Evolutionary conservation across 192 early-diverging fungal genomes (phyloP).

Genomic region (Backusella circina): DNA sequence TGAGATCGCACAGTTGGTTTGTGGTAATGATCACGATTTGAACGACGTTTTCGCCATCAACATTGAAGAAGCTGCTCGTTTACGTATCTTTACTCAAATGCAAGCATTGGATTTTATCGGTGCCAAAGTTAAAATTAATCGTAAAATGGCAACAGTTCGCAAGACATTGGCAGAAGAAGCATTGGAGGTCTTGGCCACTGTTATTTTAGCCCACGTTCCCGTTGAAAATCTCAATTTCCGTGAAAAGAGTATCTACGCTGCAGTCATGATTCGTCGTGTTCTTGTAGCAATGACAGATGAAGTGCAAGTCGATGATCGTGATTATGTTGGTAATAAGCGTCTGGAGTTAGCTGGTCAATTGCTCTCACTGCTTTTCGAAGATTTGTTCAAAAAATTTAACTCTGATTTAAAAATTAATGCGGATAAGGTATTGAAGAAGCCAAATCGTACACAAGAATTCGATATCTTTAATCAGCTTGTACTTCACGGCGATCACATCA

Average conservation of each 20-base stretch:
- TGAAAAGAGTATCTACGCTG: constrained; percentile 89
- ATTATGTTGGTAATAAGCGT: constrained; percentile 98
- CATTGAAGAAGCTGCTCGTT: constrained; percentile 76
- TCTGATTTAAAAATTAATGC: constrained; percentile 83
- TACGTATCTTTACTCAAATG: constrained; percentile 82
- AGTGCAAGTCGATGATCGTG: constrained; percentile 89
- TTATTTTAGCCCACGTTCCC: constrained; percentile 88
- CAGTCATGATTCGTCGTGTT: constrained; percentile 91
- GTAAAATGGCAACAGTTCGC: constrained; percentile 47
- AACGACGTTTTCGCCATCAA: constrained; percentile 82
- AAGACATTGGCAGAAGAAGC: constrained; percentile 78
- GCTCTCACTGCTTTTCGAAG: constrained; percentile 92
- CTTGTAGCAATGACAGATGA: constrained; percentile 81
- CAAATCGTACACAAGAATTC: constrained; percentile 83
- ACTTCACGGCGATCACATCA: constrained; percentile 80
- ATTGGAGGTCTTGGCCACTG: constrained; percentile 78
- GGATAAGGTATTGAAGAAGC: constrained; percentile 87
- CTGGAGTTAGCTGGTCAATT: constrained; percentile 95
- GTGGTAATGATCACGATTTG: constrained; percentile 79
- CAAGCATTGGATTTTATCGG: constrained; percentile 92
- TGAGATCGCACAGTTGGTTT: constrained; percentile 92
- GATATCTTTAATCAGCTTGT: constrained; percentile 78
- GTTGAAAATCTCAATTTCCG: constrained; percentile 85
- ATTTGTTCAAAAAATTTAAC: constrained; percentile 95
- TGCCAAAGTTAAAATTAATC: constrained; percentile 66